phyloP scores from a whole-genome alignment of 2,329 filamentous ascomycete genomes.

The Phaeosphaeriaceae sp. region DNA sequence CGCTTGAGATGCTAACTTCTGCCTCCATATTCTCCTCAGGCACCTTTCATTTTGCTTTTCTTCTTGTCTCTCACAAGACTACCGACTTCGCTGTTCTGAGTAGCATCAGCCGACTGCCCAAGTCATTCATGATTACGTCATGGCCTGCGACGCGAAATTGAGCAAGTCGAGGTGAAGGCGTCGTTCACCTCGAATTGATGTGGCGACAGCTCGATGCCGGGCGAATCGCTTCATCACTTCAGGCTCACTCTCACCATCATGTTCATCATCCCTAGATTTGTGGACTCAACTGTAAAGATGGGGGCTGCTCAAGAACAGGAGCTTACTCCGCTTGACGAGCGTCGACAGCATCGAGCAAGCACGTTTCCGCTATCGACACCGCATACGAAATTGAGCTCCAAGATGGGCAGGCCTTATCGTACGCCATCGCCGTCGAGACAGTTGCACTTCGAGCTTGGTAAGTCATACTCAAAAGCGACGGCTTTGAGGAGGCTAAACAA shows the following conservation, averaged over 20 bases:
- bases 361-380: neutral
- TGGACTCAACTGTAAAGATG: neutral
- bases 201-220: neutral
- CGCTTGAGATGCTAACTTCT: too few relatives aligned
- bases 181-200: neutral
- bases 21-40: too few relatives aligned
- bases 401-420: slow-evolving; percentile 5
- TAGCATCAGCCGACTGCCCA: neutral
- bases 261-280: neutral
- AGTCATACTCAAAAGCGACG: neutral
- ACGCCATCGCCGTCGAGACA: slow-evolving; percentile 17
- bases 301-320: neutral
- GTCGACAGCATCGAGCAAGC: neutral
- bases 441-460: slow-evolving; percentile 7
- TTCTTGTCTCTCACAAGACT: too few relatives aligned
- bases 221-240: neutral
- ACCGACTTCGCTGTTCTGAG: too few relatives aligned
- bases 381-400: neutral
- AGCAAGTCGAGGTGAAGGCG: slow-evolving; percentile 16
- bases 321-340: neutral
- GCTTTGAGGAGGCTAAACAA: neutral
- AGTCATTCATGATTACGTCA: neutral
- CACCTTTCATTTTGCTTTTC: too few relatives aligned
- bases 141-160: neutral
- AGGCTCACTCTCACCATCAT: slow-evolving; percentile 4